phyloP scores from a whole-genome alignment of 106 monocot genomes.

The Dendrobium chrysotoxum region DNA sequence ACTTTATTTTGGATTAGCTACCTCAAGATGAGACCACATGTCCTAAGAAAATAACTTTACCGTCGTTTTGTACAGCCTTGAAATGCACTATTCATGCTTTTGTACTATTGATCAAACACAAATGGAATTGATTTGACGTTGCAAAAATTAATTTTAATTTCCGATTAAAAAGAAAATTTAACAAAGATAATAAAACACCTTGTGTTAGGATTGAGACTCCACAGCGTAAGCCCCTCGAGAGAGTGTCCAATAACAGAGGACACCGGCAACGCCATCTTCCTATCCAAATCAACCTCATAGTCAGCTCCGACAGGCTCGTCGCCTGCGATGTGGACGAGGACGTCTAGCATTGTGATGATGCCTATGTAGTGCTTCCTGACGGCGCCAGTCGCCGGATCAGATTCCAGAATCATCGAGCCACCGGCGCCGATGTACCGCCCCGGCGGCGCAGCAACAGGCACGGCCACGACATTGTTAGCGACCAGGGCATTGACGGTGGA shows the following conservation, averaged over 20 bases:
- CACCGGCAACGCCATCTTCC: constrained; percentile 49
- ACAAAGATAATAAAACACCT: constrained; percentile 15
- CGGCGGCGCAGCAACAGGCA: constrained; percentile 60
- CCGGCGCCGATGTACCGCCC: constrained; percentile 70
- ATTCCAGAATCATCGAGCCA: constrained; percentile 63
- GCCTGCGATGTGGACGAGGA: constrained; percentile 54
- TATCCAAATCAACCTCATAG: constrained; percentile 29
- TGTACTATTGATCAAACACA: too few species aligned
- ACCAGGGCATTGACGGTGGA: constrained; percentile 47
- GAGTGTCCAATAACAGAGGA: constrained; percentile 63
- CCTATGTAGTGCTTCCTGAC: constrained; percentile 65
- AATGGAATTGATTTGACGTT: too few species aligned
- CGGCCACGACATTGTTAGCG: constrained; percentile 45
- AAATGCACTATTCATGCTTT: too few species aligned
- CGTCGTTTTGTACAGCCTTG: too few species aligned
- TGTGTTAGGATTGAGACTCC: constrained; percentile 60
- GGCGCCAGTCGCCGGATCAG: constrained; percentile 45
- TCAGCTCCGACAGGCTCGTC: neutral
- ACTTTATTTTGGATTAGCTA: too few species aligned
- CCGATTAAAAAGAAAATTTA: too few species aligned
- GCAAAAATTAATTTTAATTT: too few species aligned
- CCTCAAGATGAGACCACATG: too few species aligned
- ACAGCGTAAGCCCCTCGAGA: constrained; percentile 57
- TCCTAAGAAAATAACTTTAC: too few species aligned
- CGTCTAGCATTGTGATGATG: constrained; percentile 62